Evolutionary conservation across 805 yeast genomes (phyloP), one percentile per base, ranked within the genome.

Genomic region (Kodamaea kaohsiungensis): DNA sequence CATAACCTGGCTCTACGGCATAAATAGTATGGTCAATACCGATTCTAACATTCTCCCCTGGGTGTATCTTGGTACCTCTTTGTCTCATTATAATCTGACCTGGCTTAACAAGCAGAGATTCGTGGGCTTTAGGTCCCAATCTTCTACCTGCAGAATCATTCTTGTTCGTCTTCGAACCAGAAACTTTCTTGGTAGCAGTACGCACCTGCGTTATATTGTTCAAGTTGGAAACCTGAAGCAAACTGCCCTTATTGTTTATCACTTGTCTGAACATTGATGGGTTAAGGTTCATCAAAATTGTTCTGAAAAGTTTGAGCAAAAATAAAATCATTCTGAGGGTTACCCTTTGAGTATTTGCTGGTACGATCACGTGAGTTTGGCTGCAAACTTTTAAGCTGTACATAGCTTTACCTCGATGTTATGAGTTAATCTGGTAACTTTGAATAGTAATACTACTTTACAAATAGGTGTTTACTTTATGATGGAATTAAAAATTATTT

Each of bases 91-190:
- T 78, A 60, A 95, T 91, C 64, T 91, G 89, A 8, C 98, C 98
- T 1, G 89, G 85, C 49, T 80, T 79, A 1, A 93, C 97, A 47
- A 68, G 75, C 65, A 83, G 78, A 42, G 95, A 91, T 65, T 93
- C 97, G 57, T 87, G 83, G 49, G 81, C 88, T 73, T 95, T 95
- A 37, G 96, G 88, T 22, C 99, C 99, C 50, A 95, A 76, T 66
- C 98, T 80, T 70, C 96, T 85, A 77, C 99, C 99, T 2, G 91
- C 91, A 13, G 99, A 92, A 70, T 92, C 97, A 68, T 88, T 87
- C 84, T 88, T 92, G 61, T 88, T 89, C 15, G 97, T 89, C 73
- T 85, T 89, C n/a, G 98, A 91, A 62, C 98, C 97, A 17, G 96
- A 91, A 7, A 95, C 97, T 68, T 86, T 88, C 73, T 95, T 95